Conservation (phyloP, 306 rosid species). For the Ormosia semicastrata region DNA sequence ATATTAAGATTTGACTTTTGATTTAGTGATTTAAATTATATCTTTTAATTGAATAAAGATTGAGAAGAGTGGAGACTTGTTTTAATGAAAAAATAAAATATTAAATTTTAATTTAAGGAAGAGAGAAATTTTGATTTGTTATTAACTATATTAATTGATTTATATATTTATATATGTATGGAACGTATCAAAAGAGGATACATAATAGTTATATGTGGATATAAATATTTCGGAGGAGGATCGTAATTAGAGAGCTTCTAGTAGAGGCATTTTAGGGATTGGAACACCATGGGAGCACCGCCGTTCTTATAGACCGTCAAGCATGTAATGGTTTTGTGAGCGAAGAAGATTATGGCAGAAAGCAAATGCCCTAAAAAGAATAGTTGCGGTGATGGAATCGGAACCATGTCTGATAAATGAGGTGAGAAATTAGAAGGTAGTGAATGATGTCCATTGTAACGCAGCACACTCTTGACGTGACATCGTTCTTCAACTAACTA, state of each 20-base stretch:
- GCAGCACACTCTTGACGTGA: not conserved
- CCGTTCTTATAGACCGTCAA: slow-evolving; percentile 75
- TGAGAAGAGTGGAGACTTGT: too few species aligned
- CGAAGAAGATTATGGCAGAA: slow-evolving; percentile 17
- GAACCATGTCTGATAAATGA: slow-evolving; percentile 25
- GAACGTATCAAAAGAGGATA: too few species aligned
- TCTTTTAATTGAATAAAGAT: too few species aligned
- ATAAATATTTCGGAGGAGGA: slow-evolving; percentile 22
- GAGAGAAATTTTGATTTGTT: too few species aligned
- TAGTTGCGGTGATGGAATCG: not conserved
- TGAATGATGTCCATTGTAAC: not conserved
- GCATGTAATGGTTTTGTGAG: slow-evolving; percentile 71
- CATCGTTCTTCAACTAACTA: too few species aligned
- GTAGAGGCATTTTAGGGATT: slow-evolving; percentile 88
- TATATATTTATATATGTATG: too few species aligned
- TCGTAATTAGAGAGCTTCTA: slow-evolving; percentile 68
- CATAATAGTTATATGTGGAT: too few species aligned
- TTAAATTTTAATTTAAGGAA: too few species aligned
- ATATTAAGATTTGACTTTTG: too few species aligned
- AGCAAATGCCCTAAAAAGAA: slow-evolving; percentile 43
- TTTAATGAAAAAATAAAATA: too few species aligned
- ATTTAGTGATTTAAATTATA: too few species aligned
- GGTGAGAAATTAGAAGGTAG: not conserved
- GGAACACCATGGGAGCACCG: slow-evolving; percentile 90
- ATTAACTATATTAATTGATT: too few species aligned